Evolutionary conservation across 768 basidiomycete species (phyloP).

Genomic region (Kwoniella sp.): DNA sequence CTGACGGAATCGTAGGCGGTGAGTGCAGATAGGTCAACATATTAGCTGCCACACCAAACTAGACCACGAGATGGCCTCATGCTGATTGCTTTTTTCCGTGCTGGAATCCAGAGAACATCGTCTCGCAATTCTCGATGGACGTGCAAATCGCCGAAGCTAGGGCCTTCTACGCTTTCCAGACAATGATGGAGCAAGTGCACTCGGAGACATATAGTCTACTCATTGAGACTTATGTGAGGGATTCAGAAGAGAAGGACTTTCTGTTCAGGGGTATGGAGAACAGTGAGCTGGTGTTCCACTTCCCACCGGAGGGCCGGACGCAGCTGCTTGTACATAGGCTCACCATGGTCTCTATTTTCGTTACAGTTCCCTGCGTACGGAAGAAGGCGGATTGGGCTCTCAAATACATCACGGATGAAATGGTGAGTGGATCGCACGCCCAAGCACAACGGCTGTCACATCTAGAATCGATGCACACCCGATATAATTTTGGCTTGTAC

Average conservation of each 20-base stretch:
- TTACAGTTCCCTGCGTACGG: slow-evolving; percentile 50
- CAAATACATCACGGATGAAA: slow-evolving; percentile 52
- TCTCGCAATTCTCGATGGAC: slow-evolving; percentile 54
- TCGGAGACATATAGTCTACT: slow-evolving; percentile 56
- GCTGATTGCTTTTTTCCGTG: not conserved
- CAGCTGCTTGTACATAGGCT: slow-evolving; percentile 5
- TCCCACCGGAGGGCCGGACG: not conserved
- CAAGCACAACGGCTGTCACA: not conserved
- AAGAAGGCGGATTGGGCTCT: slow-evolving; percentile 57
- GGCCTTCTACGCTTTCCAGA: slow-evolving; percentile 56
- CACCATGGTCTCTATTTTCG: too few relatives aligned
- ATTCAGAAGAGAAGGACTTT: slow-evolving; percentile 53
- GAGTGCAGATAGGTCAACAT: slow-evolving; percentile 1
- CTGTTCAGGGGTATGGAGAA: slow-evolving; percentile 55
- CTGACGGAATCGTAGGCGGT: slow-evolving; percentile 57
- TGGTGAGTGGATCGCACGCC: slow-evolving; percentile 29
- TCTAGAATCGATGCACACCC: too few relatives aligned
- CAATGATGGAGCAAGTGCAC: slow-evolving; percentile 57
- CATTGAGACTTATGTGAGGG: slow-evolving; percentile 56
- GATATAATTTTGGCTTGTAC: not conserved
- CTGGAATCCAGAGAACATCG: slow-evolving; percentile 54
- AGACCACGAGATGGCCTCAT: not conserved
- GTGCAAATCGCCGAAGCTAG: slow-evolving; percentile 56
- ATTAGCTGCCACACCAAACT: too few relatives aligned
- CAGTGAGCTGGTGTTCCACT: slow-evolving; percentile 35